Evolutionary conservation across 2,329 filamentous ascomycete genomes (phyloP).

Genomic region (Stagonosporopsis cucurbitacearum): DNA sequence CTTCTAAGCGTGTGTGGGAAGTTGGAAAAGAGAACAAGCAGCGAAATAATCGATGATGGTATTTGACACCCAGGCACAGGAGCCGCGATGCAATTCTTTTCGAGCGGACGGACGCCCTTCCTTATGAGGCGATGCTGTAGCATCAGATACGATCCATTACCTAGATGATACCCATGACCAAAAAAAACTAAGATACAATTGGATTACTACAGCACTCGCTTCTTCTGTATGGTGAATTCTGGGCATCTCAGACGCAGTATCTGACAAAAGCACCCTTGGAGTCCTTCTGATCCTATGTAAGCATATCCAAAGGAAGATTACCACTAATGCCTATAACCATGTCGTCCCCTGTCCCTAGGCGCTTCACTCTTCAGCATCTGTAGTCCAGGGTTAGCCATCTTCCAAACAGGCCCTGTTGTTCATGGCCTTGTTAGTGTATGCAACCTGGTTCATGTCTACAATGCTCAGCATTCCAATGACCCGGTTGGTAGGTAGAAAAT

Average conservation of each 20-base stretch:
- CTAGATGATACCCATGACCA: conserved; percentile 24
- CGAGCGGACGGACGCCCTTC: conserved; percentile 15
- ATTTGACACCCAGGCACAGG: conserved; percentile 12
- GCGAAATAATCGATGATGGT: conserved; percentile 19
- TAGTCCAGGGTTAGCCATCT: neutral
- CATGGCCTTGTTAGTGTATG: no score
- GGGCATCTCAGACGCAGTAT: neutral
- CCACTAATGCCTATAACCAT: neutral
- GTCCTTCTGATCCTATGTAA: neutral
- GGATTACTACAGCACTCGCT: neutral
- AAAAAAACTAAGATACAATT: conserved; percentile 19
- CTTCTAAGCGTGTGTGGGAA: conserved; percentile 63
- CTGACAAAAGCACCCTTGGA: neutral
- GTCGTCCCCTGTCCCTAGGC: neutral
- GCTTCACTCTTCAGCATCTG: neutral
- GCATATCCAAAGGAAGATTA: neutral
- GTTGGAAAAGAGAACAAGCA: neutral
- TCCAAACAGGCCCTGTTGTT: neutral
- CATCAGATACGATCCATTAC: conserved; percentile 19
- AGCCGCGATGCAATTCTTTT: conserved; percentile 4
- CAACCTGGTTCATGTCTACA: no score
- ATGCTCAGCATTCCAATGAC: no score
- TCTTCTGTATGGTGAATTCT: no score
- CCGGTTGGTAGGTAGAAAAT: no score
- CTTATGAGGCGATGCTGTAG: conserved; percentile 11